Base-by-base conservation (phyloP, 352 stramenopile genomes). In the Pythium dissimile region DNA sequence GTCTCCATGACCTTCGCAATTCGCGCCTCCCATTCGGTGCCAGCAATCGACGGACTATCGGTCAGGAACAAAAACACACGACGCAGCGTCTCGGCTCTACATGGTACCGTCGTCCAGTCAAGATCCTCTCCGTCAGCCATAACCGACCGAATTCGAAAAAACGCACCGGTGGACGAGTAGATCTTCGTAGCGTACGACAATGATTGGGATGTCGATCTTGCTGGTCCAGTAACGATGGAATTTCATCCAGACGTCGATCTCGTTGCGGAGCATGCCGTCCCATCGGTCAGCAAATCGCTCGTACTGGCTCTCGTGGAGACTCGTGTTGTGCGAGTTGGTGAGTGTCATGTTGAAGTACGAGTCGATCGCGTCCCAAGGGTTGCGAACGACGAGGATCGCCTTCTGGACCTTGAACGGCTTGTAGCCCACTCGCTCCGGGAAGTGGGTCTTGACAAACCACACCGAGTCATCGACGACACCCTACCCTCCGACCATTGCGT, bases 271-370 rank as follows among this genome's bases (percentile, higher is more conserved):
- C 69, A 98, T 77, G 16, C 76, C 76, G 54, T 97, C 89, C 88
- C 89, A 98, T 12, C 93, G 77, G 5, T 92, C 75, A 0, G 77
- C 74, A 53, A 98, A 97, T 28, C 87, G 84, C 45, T 73, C 61
- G 60, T 97, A 98, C 55, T 95, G 75, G 31, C 70, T 80, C 48
- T 96, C 86, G 56, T 90, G 71, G 32, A 97, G 46, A 34, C 87
- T 97, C 72, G 94, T 89, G 65, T 95, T 94, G 76, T 98, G 92
- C 45, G 88, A 93, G 65, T 97, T 97, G 16, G 92, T 98, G 48
- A 98, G 73, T 44, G 86, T 96, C 80, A 99, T 95, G 74, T 99
- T 99, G 67, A 98, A 99, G 75, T 99, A 99, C 44, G 95, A 99
- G 59, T 99, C 95, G 70, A 99, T 99, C 23, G 95, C 91, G 84